These are phyloP conservation scores for Fusarium dimerum DNA, from an alignment of 2,329 filamentous ascomycete genomes.

Conservation along the genomic window DNA sequence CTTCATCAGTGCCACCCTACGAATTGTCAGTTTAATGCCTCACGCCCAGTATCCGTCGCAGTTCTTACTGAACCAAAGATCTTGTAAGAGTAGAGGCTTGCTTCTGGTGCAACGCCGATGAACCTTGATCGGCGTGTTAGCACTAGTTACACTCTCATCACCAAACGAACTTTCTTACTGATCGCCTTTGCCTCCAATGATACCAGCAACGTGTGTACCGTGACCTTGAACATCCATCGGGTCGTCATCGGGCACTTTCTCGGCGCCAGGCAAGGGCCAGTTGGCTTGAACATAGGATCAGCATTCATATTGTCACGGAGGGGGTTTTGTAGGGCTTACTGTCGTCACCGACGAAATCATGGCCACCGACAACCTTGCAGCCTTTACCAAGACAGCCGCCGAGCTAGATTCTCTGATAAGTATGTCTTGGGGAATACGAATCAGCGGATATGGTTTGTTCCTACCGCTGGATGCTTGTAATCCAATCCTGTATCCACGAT, in stretches of 20 bases:
- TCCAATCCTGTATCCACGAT: neutral
- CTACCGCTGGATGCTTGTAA: neutral
- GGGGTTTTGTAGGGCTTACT: no score
- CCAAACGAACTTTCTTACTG: neutral
- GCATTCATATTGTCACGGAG: no score
- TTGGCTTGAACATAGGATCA: no score
- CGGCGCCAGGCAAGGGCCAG: neutral
- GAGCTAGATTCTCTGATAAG: neutral
- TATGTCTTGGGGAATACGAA: no score
- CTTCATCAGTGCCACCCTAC: neutral
- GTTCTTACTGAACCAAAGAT: slow-evolving; percentile 17
- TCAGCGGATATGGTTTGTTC: no score
- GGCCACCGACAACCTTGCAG: neutral
- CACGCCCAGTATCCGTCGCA: neutral
- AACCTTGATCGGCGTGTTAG: neutral
- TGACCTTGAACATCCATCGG: neutral
- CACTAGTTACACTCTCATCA: neutral
- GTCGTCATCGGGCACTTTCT: neutral
- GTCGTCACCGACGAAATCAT: neutral
- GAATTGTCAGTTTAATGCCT: neutral
- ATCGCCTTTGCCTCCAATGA: neutral
- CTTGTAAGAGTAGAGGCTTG: slow-evolving; percentile 30
- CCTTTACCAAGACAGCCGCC: slow-evolving; percentile 1
- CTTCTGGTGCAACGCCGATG: slow-evolving; percentile 32
- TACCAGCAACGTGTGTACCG: neutral